These are phyloP conservation scores for Gracilariopsis chorda DNA, from an alignment of 23 red algal species.

Conservation along the genomic window DNA sequence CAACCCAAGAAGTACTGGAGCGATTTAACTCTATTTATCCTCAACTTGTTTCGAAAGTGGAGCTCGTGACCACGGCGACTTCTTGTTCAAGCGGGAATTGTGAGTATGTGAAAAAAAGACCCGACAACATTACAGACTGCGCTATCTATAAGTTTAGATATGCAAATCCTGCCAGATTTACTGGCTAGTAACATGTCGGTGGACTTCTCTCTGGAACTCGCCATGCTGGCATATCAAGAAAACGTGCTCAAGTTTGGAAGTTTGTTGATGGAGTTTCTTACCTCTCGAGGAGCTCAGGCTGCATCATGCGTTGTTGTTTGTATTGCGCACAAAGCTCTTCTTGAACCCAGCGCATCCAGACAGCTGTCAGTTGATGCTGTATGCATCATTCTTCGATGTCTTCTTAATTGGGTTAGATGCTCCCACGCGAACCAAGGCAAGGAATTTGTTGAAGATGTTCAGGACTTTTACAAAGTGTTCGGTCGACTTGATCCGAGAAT, in stretches of 20 bases:
- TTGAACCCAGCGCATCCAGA: background rate
- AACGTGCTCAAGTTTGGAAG: constrained; percentile 86
- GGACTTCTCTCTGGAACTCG: constrained; percentile 92
- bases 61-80: too few species aligned
- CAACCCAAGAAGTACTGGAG: too few species aligned
- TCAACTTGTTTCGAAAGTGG: too few species aligned
- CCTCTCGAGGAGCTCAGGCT: constrained; percentile 52
- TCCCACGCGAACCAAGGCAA: background rate
- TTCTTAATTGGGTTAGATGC: background rate
- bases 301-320: constrained; percentile 51
- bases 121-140: constrained; percentile 36
- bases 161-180: constrained; percentile 77
- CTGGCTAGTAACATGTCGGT: constrained; percentile 48
- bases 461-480: constrained; percentile 20
- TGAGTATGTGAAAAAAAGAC: constrained; percentile 59
- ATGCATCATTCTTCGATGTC: constrained; percentile 47
- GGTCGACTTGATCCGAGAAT: constrained; percentile 11
- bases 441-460: constrained; percentile 38
- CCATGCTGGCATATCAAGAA: constrained; percentile 74
- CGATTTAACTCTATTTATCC: too few species aligned
- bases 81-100: constrained; percentile 58
- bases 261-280: constrained; percentile 77
- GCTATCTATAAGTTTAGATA: constrained; percentile 63
- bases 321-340: constrained; percentile 46
- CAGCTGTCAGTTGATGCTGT: constrained; percentile 42